Evolutionary conservation across 1,139 yeast genomes (phyloP).

Genomic region (Suhomyces chickasaworum): DNA sequence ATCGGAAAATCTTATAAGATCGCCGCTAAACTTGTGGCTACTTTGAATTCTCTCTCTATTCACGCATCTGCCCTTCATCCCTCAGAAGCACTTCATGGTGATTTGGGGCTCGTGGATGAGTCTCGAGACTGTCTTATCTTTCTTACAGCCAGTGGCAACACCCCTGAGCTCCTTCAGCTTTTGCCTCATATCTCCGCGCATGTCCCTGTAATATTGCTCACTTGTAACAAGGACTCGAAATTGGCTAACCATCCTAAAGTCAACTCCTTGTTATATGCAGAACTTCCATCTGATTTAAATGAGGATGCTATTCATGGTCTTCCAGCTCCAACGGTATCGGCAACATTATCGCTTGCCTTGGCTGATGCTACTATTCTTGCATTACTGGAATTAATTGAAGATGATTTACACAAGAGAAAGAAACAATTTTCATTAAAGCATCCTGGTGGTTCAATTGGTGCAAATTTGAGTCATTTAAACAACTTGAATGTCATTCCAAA

Average conservation of each 20-base stretch:
- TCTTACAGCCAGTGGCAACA: conserved; percentile 80
- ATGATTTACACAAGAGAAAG: conserved; percentile 55
- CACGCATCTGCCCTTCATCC: conserved; percentile 75
- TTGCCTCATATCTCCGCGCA: conserved; percentile 58
- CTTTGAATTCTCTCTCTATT: conserved; percentile 76
- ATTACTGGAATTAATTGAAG: conserved; percentile 64
- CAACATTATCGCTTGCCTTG: conserved; percentile 72
- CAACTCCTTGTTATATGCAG: conserved; percentile 59
- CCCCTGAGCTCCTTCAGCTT: conserved; percentile 69
- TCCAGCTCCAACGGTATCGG: conserved; percentile 86
- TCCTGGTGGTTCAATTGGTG: conserved; percentile 91
- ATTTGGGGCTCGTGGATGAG: conserved; percentile 68
- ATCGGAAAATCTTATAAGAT: conserved; percentile 85
- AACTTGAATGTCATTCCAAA: conserved; percentile 24
- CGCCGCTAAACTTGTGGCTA: conserved; percentile 77
- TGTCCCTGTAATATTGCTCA: conserved; percentile 62
- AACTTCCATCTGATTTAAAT: conserved; percentile 55
- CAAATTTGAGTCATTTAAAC: conserved; percentile 44
- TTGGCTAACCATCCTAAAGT: conserved; percentile 49
- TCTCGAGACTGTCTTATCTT: conserved; percentile 62
- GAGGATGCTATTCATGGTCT: conserved; percentile 76
- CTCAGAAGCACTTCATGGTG: conserved; percentile 89
- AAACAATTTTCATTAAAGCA: conserved; percentile 67
- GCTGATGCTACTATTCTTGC: conserved; percentile 82
- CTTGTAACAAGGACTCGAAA: conserved; percentile 56